Evolutionary conservation across 768 basidiomycete genomes (phyloP), one percentile per base, ranked within the genome.

Genomic region (Pleurotus cornucopiae): DNA sequence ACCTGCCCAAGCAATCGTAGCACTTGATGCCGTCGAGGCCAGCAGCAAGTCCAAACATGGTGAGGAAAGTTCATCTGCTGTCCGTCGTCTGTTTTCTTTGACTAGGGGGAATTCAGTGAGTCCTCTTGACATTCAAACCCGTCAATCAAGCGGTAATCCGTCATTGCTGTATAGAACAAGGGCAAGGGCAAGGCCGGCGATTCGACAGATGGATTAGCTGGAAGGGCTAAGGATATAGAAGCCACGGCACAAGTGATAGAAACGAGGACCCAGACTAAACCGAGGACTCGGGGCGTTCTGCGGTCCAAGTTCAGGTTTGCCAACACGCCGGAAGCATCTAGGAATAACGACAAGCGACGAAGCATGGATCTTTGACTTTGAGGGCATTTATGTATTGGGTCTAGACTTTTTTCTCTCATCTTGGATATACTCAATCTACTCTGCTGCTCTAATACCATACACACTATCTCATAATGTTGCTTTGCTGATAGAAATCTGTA

Each of bases 1-100:
- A 16, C 70, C 80, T n/a, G 81, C 83, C 30, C 88, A 85, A 63
- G 79, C 84, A 6, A 82, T 87, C 53, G 83, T 79, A 5, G 76
- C 84, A 56, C 71, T 86, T 44, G 85, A 86, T 51, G 78, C 80
- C 4, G 69, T 83, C 55, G 80, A 83, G 21, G 73, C 75, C 34
- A 81, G 78, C 66, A 69, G 71, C 44, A 76, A 70, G 61, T 68
- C 68, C 37, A 67, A 65, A 40, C 57, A 65, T 6, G 65, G 65
- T 46, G 56, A 62, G 18, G 60, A 62, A 5, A 37, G 46, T 20
- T 56, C 23, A 64, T n/a, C 58, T 56, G 51, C 62, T 43, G 62
- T 73, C 37, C 69, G 67, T 37, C 68, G 73, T 43, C 70, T 78
- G 59, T 75, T 78, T 52, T 71, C 74, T 16, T 49, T 76, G 39